A percentile compares a stretch with the other conserved stretches of the same genome.
Conservation (phyloP, 2,329 filamentous ascomycete species). For the Didymella glomerata region DNA sequence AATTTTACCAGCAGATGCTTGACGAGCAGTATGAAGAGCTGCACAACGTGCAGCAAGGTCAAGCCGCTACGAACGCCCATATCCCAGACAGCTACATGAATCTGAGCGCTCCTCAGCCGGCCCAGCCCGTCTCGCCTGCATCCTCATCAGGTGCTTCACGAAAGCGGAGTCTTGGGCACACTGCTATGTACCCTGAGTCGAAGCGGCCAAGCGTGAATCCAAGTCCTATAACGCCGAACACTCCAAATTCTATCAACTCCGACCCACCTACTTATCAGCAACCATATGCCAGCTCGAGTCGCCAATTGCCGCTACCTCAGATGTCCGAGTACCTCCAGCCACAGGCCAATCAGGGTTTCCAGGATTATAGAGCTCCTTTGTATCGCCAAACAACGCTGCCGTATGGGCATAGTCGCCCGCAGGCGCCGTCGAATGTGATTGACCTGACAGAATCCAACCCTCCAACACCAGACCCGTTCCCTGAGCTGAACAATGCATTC, state of each 20-base stretch:
- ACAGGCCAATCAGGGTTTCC: not conserved
- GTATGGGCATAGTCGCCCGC: not conserved
- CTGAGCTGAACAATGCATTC: constrained; percentile 29
- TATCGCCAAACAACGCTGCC: constrained; percentile 13
- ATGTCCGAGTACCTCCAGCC: not conserved
- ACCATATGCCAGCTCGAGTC: constrained; percentile 17
- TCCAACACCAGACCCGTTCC: constrained; percentile 36
- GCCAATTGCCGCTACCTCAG: constrained; percentile 9
- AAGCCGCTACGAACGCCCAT: not conserved
- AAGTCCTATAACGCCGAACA: constrained; percentile 35
- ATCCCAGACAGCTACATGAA: not conserved
- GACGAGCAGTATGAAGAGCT: constrained; percentile 15
- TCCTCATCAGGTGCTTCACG: constrained; percentile 24
- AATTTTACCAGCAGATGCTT: constrained; percentile 18
- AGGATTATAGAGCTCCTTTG: not conserved
- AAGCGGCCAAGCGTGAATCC: constrained; percentile 38
- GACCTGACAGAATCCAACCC: constrained; percentile 41
- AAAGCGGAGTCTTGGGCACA: constrained; percentile 37
- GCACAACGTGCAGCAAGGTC: not conserved
- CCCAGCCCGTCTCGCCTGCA: constrained; percentile 9
- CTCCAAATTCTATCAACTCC: constrained; percentile 26
- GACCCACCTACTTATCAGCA: constrained; percentile 3
- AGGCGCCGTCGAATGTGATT: constrained; percentile 15
- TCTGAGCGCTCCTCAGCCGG: not conserved
- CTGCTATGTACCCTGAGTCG: constrained; percentile 29